phyloP scores from a whole-genome alignment of 208 protist species.

The Acanthamoeba royreba region DNA sequence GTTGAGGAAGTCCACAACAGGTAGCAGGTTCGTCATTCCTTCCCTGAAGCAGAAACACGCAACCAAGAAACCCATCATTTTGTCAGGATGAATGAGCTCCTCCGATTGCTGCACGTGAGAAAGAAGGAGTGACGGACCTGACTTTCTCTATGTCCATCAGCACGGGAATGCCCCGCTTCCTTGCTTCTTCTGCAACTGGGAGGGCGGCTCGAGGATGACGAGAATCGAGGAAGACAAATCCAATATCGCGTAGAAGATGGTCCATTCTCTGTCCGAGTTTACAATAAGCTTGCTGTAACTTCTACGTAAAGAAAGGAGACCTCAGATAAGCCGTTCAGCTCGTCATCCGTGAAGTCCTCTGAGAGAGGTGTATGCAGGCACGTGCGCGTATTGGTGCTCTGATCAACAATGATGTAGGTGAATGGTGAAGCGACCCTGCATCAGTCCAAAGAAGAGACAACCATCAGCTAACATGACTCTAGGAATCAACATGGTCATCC shows the following conservation, averaged over 20 bases:
- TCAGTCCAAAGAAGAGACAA: neutral
- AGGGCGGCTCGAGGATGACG: neutral
- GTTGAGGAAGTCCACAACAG: neutral
- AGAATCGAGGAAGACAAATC: neutral
- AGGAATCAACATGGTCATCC: neutral
- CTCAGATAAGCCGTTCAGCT: too few relatives aligned
- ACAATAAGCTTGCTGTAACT: neutral
- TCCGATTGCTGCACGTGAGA: too few relatives aligned
- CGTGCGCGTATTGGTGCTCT: neutral
- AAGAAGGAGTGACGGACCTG: too few relatives aligned
- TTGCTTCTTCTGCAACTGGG: neutral
- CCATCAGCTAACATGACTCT: neutral
- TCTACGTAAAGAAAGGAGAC: neutral
- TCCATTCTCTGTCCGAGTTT: neutral
- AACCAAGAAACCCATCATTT: too few relatives aligned
- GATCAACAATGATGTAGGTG: neutral
- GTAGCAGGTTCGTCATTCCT: neutral
- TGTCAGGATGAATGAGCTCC: too few relatives aligned
- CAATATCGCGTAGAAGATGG: neutral
- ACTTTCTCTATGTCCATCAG: neutral
- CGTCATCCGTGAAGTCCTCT: neutral
- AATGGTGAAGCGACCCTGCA: neutral
- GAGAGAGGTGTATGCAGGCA: neutral
- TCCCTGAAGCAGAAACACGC: too few relatives aligned
- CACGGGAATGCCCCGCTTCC: neutral